Conservation (phyloP, 2,329 filamentous ascomycete genomes). For the Hymenoscyphus albidus region DNA sequence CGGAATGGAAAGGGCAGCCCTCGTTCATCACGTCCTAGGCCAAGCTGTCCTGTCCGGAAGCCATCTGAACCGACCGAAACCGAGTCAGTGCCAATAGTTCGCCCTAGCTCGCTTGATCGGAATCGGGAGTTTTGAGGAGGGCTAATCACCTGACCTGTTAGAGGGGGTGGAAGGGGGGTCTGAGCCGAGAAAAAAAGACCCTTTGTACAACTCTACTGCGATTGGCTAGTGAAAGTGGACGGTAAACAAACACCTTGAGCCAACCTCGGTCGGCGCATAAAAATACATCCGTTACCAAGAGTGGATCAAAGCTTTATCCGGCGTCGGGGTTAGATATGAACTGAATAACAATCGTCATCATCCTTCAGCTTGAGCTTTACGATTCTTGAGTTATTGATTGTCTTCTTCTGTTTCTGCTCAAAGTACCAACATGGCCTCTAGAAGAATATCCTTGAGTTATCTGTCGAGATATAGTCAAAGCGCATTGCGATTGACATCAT, state of each 20-base stretch:
- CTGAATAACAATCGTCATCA: constrained; percentile 6
- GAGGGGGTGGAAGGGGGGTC: not conserved
- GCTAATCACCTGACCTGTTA: not conserved
- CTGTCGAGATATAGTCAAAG: constrained; percentile 18
- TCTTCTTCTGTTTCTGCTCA: constrained; percentile 5
- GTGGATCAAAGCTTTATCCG: not conserved
- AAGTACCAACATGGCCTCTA: constrained; percentile 20
- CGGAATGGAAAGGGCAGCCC: not conserved
- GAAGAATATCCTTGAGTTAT: constrained; percentile 21
- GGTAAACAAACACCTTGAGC: not conserved
- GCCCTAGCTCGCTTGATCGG: not conserved
- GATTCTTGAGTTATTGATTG: not conserved
- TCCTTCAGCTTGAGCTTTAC: not conserved
- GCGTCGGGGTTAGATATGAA: constrained; percentile 5
- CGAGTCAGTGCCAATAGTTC: not conserved
- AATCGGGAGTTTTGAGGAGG: not conserved
- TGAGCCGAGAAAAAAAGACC: too few relatives aligned
- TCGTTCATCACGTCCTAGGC: not conserved
- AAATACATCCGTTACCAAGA: constrained; percentile 12
- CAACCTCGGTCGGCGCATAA: constrained; percentile 13
- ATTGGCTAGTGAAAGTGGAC: not conserved
- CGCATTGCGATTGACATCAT: constrained; percentile 9
- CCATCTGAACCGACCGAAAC: not conserved
- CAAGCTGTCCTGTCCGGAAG: not conserved
- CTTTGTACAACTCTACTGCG: not conserved